A percentile compares a stretch with the other conserved stretches of the same genome.
These are phyloP conservation scores for Chenopodium album DNA, from an alignment of 148 eudicot genomes.

Conservation along the genomic window DNA sequence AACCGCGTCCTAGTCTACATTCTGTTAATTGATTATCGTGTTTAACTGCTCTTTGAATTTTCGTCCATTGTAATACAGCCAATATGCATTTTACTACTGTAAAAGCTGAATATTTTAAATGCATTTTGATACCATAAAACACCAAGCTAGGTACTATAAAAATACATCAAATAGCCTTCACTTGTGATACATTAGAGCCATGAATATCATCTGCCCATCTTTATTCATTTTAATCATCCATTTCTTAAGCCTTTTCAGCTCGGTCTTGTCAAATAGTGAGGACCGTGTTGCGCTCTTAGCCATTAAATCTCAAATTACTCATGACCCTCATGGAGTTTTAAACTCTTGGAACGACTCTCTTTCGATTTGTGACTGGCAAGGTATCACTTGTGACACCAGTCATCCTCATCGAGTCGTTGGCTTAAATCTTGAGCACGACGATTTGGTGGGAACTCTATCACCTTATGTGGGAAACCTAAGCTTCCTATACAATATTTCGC, in stretches of 20 bases:
- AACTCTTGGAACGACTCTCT: neutral
- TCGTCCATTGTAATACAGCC: no score
- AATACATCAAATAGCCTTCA: no score
- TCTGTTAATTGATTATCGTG: no score
- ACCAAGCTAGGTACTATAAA: no score
- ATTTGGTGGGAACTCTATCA: neutral
- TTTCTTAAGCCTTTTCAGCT: neutral
- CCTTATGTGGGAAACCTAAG: neutral
- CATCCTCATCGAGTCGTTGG: neutral
- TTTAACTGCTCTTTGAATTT: no score
- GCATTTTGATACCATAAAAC: no score
- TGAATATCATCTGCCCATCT: neutral
- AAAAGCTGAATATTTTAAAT: no score
- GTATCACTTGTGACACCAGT: neutral
- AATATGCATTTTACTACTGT: no score
- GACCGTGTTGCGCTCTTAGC: neutral
- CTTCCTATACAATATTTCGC: neutral
- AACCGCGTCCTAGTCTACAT: no score
- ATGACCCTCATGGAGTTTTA: neutral
- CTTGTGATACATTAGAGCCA: neutral
- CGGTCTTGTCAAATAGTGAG: neutral
- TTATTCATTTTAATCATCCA: neutral
- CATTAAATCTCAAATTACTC: neutral
- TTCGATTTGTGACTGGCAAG: neutral
- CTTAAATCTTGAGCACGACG: neutral